Evolutionary conservation across 129 eudicot species (phyloP), one percentile per base, ranked within the genome.

Genomic region (Escallonia herrerae): DNA sequence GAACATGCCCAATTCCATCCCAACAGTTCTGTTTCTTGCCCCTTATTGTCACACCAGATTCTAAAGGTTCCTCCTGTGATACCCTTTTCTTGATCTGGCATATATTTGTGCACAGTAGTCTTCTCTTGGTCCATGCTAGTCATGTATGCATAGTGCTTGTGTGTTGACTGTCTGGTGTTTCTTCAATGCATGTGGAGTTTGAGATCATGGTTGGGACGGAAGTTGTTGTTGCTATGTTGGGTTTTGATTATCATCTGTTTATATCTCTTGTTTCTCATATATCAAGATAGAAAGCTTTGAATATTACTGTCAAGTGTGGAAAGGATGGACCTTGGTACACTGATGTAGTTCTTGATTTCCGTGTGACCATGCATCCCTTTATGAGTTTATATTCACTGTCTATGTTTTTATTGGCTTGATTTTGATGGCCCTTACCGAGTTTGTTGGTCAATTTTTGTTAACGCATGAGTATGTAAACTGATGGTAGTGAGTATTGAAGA

Each of bases 1-100:
- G 51, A 65, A 86, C 95, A 83, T 86, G 86, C 82, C 89, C 89
- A 84, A 82, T 73, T 79, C 78, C 79, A 71, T 74, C 78, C 97
- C 91, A 79, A 82, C 97, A 86, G 75, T 73, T 81, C 63, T 70
- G 79, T 66, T 83, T 69, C 65, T 80, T 76, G 83, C 76, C 80
- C 70, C 84, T 82, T 67, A 80, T 76, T 77, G 48, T 42, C 84
- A 62, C 70, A 77, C 67, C 82, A 76, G 84, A 80, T 85, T 82
- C 86, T 80, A 81, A 79, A 90, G 87, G 90, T 83, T 55, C 53
- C 46, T 61, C 53, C 68, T 77, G 13, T 74, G 60, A 9, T 46
- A 69, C 55, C 22, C 58, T 13, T 42, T 51, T 39, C 47, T 14
- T 58, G 65, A 60, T 15, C 33, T 15, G 57, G 42, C 48, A 44